A percentile compares a stretch with the other conserved stretches of the same genome.
These are phyloP conservation scores for Toxoplasma gondii DNA, from an alignment of 169 alveolate species.

Conservation along the genomic window DNA sequence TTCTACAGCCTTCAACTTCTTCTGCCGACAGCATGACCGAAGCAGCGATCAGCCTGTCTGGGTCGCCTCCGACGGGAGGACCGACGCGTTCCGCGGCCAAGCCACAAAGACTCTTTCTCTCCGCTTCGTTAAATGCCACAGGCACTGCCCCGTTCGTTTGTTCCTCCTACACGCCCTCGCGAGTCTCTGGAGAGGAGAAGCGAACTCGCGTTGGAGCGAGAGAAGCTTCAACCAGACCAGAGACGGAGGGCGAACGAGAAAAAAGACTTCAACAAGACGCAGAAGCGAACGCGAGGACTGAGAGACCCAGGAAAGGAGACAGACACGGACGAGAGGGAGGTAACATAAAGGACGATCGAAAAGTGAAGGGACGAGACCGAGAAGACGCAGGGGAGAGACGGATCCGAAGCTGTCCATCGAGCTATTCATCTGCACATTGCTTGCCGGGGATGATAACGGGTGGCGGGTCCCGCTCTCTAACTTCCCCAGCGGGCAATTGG, in stretches of 20 bases:
- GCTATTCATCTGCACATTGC: not conserved
- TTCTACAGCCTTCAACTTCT: no score
- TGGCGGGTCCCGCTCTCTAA: not conserved
- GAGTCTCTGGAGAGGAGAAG: not conserved
- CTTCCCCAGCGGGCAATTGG: not conserved
- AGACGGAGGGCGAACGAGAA: not conserved
- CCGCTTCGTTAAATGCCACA: not conserved
- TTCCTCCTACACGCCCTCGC: not conserved
- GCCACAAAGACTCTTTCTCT: no score
- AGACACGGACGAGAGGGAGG: not conserved
- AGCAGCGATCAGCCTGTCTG: no score
- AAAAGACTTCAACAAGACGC: not conserved
- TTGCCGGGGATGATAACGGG: not conserved
- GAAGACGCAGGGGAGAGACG: not conserved
- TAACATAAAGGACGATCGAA: not conserved
- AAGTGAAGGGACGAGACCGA: not conserved
- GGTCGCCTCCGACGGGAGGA: no score
- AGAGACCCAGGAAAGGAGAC: not conserved
- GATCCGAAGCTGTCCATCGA: not conserved
- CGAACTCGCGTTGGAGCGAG: not conserved
- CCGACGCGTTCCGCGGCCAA: no score
- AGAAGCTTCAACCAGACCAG: not conserved
- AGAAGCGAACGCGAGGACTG: not conserved
- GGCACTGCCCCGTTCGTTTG: not conserved
- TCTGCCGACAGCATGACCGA: no score